A percentile compares a stretch with the other conserved stretches of the same genome.
Conservation (phyloP, 768 basidiomycete genomes). For the Hypholoma sublateritium region DNA sequence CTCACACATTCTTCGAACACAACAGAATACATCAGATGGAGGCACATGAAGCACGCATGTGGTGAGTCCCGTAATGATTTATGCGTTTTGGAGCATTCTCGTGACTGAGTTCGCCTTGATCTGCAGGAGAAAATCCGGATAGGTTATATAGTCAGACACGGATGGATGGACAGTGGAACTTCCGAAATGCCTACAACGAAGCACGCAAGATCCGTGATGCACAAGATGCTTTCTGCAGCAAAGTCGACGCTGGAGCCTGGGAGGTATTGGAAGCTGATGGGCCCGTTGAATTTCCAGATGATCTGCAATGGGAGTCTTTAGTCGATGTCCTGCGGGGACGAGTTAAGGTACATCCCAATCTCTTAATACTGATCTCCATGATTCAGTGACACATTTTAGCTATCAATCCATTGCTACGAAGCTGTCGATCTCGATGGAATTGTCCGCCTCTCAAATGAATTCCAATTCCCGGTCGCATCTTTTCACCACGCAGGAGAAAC, state of each 20-base stretch:
- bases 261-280: slow-evolving; percentile 27
- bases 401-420: slow-evolving; percentile 46
- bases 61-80: background rate
- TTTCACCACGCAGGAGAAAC: slow-evolving; percentile 82
- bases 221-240: slow-evolving; percentile 67
- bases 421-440: slow-evolving; percentile 70
- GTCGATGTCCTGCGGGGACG: slow-evolving; percentile 72
- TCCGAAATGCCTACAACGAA: slow-evolving; percentile 69
- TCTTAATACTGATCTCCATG: background rate
- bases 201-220: slow-evolving; percentile 63
- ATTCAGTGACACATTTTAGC: slow-evolving; percentile 13
- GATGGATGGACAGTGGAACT: slow-evolving; percentile 67
- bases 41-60: slow-evolving; percentile 62
- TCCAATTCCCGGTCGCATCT: slow-evolving; percentile 72
- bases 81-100: background rate
- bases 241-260: slow-evolving; percentile 46
- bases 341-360: slow-evolving; percentile 52
- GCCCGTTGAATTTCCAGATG: slow-evolving; percentile 52
- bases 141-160: slow-evolving; percentile 45
- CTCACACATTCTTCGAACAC: slow-evolving; percentile 38
- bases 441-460: slow-evolving; percentile 76
- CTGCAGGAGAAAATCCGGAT: slow-evolving; percentile 56
- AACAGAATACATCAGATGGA: slow-evolving; percentile 47
- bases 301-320: slow-evolving; percentile 68
- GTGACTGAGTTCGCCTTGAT: too few relatives aligned